Evolutionary conservation across 352 stramenopile genomes (phyloP), one percentile per base, ranked within the genome.

Genomic region (Pythium phragmiticola): DNA sequence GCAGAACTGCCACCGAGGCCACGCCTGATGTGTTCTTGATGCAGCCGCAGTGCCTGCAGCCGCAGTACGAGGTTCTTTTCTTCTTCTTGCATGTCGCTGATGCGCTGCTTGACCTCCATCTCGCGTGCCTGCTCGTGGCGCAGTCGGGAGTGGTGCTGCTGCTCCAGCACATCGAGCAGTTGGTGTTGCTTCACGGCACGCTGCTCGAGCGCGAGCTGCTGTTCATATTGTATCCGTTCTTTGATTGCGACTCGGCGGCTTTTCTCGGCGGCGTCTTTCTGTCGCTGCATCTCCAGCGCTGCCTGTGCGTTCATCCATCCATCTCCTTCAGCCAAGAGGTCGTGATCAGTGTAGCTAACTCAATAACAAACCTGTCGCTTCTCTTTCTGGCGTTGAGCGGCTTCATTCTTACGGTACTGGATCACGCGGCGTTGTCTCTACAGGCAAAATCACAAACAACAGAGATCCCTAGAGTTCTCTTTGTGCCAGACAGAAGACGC

Each of bases 391-490:
- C 74, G 56, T 6, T 72, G 72, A 30, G 78, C 78, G 7, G 62
- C 60, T 43, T 87, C 73, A 16, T 64, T 59, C n/a, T 83, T 86
- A 26, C 69, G 76, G 33, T 60, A 57, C 61, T 87, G 72, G 2
- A 86, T 70, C 30, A 76, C 49, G 28, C 65, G 70, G 16, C 78
- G 81, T 56, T 87, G 80, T 50, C 77, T 86, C 80, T 89, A 59
- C 26, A 46, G 47, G 50, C 16, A 33, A 39, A 7, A 8, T 12
- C n/a, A 23, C 6, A 14, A 49, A 3, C 7, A 39, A 19, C 19
- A 23, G 4, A 4, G 46, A 1, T 26, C 46, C 7, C 19, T n/a
- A 30, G 0, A 30, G 26, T 30, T 30, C 26, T 30, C 26, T 30
- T 30, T 30, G 4, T 30, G 26, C 34, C 34, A 39, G 34, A 11